Evolutionary conservation across 148 eudicot genomes (phyloP).

Genomic region (Rhododendron ovatum): DNA sequence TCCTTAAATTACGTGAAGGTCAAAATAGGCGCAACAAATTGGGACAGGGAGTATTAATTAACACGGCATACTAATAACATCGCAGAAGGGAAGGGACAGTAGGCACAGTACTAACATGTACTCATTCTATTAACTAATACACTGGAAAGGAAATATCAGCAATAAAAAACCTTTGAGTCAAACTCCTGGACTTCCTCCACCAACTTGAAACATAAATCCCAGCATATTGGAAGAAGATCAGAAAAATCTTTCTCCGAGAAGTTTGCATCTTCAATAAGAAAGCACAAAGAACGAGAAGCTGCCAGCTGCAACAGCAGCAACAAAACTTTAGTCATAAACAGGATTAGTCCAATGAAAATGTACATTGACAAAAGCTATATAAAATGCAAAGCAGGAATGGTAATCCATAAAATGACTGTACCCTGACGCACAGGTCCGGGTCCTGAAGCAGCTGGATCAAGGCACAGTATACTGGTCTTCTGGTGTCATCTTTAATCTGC

Average conservation of each 20-base stretch:
- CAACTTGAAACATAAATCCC: constrained; percentile 84
- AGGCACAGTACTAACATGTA: not conserved
- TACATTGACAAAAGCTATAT: not conserved
- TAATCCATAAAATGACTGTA: constrained; percentile 21
- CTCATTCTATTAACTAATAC: not conserved
- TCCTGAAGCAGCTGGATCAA: constrained; percentile 86
- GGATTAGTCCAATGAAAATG: not conserved
- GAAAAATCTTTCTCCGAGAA: constrained; percentile 79
- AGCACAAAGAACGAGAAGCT: constrained; percentile 77
- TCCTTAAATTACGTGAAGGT: no score
- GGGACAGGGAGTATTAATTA: not conserved
- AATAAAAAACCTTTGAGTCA: constrained; percentile 79
- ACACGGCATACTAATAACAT: not conserved
- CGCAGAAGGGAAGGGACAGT: not conserved
- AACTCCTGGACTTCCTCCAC: constrained; percentile 92
- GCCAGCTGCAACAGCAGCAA: constrained; percentile 57
- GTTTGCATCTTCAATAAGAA: constrained; percentile 87
- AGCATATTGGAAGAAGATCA: constrained; percentile 86
- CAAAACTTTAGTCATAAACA: constrained; percentile 10
- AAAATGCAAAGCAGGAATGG: constrained; percentile 2
- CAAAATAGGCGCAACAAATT: no score
- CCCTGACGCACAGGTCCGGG: constrained; percentile 90
- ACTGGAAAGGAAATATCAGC: constrained; percentile 4
- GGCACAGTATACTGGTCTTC: constrained; percentile 89
- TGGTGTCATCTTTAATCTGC: constrained; percentile 88